Evolutionary conservation across 169 alveolate species (phyloP).

Genomic region (Eimeria sp.): DNA sequence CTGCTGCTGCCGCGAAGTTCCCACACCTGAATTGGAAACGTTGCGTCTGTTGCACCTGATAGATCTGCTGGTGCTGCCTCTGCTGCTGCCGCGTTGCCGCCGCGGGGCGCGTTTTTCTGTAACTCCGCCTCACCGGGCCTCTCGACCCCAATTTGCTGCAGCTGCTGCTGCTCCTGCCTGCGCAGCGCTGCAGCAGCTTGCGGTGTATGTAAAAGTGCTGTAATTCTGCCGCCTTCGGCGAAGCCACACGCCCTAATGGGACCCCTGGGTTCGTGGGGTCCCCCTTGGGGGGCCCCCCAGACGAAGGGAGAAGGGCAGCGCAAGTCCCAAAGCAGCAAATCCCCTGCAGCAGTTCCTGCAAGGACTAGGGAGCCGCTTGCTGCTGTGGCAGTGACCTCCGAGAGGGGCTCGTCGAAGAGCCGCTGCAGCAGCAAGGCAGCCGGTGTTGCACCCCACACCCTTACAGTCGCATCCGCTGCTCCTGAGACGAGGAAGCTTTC

Average conservation of each 20-base stretch:
- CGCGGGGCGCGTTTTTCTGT: not conserved
- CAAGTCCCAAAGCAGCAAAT: constrained; percentile 74
- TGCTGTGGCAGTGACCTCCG: constrained; percentile 79
- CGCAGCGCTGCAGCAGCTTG: constrained; percentile 49
- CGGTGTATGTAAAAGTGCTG: not conserved
- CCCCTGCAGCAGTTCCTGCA: constrained; percentile 72
- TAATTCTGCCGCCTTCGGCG: constrained; percentile 33
- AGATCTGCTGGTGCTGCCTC: constrained; percentile 3
- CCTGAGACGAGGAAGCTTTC: constrained; percentile 64
- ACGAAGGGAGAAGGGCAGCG: constrained; percentile 57
- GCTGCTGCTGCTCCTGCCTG: constrained; percentile 51
- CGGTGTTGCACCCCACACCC: constrained; percentile 72
- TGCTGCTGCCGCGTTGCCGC: constrained; percentile 20
- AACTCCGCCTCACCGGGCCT: not conserved
- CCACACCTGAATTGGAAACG: constrained; percentile 39
- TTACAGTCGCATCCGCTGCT: constrained; percentile 82
- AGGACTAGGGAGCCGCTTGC: constrained; percentile 63
- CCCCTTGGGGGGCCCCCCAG: constrained; percentile 57
- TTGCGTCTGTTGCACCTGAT: constrained; percentile 16
- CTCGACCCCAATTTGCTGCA: constrained; percentile 28
- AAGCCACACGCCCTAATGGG: constrained; percentile 24
- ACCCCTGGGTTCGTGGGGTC: constrained; percentile 22
- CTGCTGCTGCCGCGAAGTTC: constrained; percentile 46
- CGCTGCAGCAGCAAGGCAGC: constrained; percentile 59
- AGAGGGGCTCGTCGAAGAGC: constrained; percentile 77